These are phyloP conservation scores for Pseudogymnoascus sp. DNA, from an alignment of 2,329 filamentous ascomycete genomes.

Conservation along the genomic window DNA sequence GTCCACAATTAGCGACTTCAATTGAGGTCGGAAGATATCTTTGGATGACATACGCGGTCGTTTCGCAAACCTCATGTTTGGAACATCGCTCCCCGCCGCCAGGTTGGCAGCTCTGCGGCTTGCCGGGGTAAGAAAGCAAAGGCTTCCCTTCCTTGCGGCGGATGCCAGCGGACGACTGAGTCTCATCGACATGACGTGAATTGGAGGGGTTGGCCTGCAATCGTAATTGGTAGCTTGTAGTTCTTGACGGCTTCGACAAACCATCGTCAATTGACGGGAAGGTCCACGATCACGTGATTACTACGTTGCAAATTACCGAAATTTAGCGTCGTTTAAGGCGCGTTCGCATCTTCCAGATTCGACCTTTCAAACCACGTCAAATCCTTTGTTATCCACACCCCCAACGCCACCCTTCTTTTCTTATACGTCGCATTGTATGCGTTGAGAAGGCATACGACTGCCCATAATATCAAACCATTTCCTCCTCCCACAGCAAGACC, in stretches of 20 bases:
- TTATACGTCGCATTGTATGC: conserved; percentile 9
- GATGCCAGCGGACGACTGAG: conserved; percentile 12
- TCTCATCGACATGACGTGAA: conserved; percentile 12
- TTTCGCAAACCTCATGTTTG: conserved; percentile 22
- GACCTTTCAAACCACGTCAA: conserved; percentile 10
- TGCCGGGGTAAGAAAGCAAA: conserved; percentile 7
- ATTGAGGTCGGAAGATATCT: conserved; percentile 12
- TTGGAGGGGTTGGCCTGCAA: conserved; percentile 11
- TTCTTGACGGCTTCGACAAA: conserved; percentile 6
- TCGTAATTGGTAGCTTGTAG: conserved; percentile 9
- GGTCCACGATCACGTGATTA: not conserved
- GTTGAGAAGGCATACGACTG: conserved; percentile 8
- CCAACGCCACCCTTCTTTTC: conserved; percentile 7
- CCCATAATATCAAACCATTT: not conserved
- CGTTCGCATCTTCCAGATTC: conserved; percentile 11
- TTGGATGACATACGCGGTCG: conserved; percentile 37
- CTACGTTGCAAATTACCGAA: conserved; percentile 5
- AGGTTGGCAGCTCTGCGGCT: conserved; percentile 3
- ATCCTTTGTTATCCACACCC: conserved; percentile 8
- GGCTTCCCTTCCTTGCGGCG: conserved; percentile 10
- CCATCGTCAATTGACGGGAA: not conserved
- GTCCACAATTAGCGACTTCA: conserved; percentile 14
- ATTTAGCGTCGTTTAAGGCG: conserved; percentile 11
- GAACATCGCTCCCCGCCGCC: conserved; percentile 9
- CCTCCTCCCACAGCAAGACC: not conserved